phyloP scores from a whole-genome alignment of 164 flowering plant genomes.

The Vitis cinerea region DNA sequence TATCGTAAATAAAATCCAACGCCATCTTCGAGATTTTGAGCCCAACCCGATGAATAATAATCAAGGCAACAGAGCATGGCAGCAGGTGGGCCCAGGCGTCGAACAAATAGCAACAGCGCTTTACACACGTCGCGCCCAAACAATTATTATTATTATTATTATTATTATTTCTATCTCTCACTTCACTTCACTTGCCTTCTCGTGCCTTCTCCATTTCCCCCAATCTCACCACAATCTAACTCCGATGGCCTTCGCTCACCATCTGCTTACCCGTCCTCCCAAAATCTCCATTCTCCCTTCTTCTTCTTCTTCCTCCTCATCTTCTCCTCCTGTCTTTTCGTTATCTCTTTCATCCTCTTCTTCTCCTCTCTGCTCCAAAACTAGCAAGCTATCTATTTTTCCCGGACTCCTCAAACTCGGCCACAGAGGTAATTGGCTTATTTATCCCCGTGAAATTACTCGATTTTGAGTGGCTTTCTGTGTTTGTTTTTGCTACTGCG shows the following conservation, averaged over 20 bases:
- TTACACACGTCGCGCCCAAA: background rate
- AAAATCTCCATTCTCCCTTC: conserved; percentile 8
- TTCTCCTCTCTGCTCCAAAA: conserved; percentile 12
- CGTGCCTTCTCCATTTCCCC: background rate
- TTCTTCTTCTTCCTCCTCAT: conserved; percentile 16
- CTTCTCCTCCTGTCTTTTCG: conserved; percentile 11
- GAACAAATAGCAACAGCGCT: too few relatives aligned
- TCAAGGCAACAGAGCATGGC: too few relatives aligned
- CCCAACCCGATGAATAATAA: too few relatives aligned
- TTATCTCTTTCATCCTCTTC: conserved; percentile 11
- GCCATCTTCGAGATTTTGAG: too few relatives aligned
- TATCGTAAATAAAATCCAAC: too few relatives aligned
- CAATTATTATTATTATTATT: background rate
- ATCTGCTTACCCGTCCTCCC: conserved; percentile 27
- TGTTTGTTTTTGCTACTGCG: too few relatives aligned
- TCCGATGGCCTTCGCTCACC: conserved; percentile 48
- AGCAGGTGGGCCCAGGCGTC: too few relatives aligned
- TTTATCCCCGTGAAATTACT: background rate
- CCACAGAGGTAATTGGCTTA: conserved; percentile 28
- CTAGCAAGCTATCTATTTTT: conserved; percentile 25
- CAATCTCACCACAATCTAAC: background rate
- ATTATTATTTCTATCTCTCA: background rate
- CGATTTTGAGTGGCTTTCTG: too few relatives aligned
- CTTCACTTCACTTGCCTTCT: background rate
- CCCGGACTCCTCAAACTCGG: conserved; percentile 20